phyloP scores from a whole-genome alignment of 805 yeast species.

The Starmerella khaoyaiensis region DNA sequence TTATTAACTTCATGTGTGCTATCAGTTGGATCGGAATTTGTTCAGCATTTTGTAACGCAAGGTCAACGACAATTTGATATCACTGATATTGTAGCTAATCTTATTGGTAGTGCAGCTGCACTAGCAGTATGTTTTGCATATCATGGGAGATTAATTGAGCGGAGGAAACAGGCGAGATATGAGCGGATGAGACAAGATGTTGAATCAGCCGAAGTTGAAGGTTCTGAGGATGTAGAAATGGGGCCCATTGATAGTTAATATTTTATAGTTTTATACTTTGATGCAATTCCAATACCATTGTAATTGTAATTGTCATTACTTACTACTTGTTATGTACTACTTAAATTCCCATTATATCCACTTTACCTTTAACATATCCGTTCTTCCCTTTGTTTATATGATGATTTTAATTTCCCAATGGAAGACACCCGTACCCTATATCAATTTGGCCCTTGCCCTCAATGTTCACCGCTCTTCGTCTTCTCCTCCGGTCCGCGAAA shows the following conservation, averaged over 20 bases:
- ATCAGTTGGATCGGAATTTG: constrained; percentile 32
- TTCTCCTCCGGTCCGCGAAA: too few species aligned
- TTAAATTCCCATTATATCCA: too few species aligned
- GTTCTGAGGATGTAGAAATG: constrained; percentile 12
- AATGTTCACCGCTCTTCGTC: not conserved
- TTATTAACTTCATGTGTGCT: constrained; percentile 28
- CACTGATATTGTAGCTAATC: constrained; percentile 29
- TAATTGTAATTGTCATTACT: too few species aligned
- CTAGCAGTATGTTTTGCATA: constrained; percentile 26
- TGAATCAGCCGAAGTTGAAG: constrained; percentile 13
- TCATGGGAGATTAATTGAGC: constrained; percentile 27
- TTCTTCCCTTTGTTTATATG: too few species aligned
- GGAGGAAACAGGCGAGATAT: constrained; percentile 25
- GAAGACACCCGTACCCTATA: too few species aligned
- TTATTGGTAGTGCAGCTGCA: constrained; percentile 28
- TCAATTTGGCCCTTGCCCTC: not conserved
- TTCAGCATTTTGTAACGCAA: constrained; percentile 25
- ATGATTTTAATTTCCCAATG: too few species aligned
- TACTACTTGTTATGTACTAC: too few species aligned
- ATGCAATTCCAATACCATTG: too few species aligned
- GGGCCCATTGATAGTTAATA: not conserved
- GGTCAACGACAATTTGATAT: constrained; percentile 29
- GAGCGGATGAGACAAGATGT: constrained; percentile 22
- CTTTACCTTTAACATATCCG: too few species aligned
- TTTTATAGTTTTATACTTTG: too few species aligned